Conservation (phyloP, 192 early-diverging fungal species). For the Pilobolus umbonatus region DNA sequence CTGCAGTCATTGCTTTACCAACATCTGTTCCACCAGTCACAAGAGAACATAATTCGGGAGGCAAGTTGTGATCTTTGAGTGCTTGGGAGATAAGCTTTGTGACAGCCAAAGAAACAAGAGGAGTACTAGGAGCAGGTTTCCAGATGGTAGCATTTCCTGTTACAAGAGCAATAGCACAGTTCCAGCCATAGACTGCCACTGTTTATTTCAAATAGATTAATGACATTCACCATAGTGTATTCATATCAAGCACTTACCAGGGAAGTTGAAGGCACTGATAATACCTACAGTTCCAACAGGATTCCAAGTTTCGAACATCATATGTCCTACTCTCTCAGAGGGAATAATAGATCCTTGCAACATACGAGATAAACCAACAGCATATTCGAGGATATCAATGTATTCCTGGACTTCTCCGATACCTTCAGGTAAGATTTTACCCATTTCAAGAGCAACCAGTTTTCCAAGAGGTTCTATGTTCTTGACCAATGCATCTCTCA, state of each 20-base stretch:
- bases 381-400: slow-evolving; percentile 91
- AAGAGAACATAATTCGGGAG: slow-evolving; percentile 79
- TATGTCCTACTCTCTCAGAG: slow-evolving; percentile 85
- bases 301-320: slow-evolving; percentile 95
- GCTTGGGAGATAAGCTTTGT: slow-evolving; percentile 83
- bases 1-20: slow-evolving; percentile 67
- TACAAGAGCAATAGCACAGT: slow-evolving; percentile 81
- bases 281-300: slow-evolving; percentile 90
- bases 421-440: slow-evolving; percentile 91
- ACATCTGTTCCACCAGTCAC: slow-evolving; percentile 82
- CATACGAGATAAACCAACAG: slow-evolving; percentile 78
- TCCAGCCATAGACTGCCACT: slow-evolving; percentile 91
- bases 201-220: background rate
- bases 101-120: slow-evolving; percentile 80
- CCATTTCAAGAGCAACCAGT: slow-evolving; percentile 89
- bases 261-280: slow-evolving; percentile 96
- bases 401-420: slow-evolving; percentile 96
- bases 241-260: slow-evolving; percentile 34
- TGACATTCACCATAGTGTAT: background rate
- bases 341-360: slow-evolving; percentile 83
- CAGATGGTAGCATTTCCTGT: slow-evolving; percentile 90
- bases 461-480: slow-evolving; percentile 78
- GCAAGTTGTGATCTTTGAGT: slow-evolving; percentile 73
- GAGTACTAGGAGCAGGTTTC: slow-evolving; percentile 80
- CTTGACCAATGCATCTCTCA: slow-evolving; percentile 74